Percentiles rank a stretch among this genome's conserved stretches.
phyloP scores from a whole-genome alignment of 2,329 filamentous ascomycete genomes.

The Aspergillus spinulosporus region DNA sequence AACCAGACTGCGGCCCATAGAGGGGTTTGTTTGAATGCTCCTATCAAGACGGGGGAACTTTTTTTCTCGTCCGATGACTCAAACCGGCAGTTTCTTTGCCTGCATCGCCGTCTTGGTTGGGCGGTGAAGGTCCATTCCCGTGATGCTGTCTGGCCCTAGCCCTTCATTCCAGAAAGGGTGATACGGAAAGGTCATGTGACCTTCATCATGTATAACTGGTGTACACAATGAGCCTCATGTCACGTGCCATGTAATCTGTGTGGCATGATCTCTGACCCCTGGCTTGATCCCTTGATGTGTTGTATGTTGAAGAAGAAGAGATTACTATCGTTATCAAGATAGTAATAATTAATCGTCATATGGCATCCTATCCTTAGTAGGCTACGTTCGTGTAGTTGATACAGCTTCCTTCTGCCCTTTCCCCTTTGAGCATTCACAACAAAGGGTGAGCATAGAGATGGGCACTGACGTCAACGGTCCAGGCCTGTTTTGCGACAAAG shows the following conservation, averaged over 20 bases:
- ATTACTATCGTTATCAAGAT: too few relatives aligned
- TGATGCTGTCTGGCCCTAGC: slow-evolving; percentile 23
- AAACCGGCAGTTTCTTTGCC: slow-evolving; percentile 23
- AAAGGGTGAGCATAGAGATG: not conserved
- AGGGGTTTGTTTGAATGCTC: slow-evolving; percentile 23
- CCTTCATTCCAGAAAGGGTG: not conserved
- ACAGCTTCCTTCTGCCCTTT: too few relatives aligned
- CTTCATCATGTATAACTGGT: too few relatives aligned
- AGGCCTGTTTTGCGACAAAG: slow-evolving; percentile 1
- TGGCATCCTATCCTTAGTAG: too few relatives aligned
- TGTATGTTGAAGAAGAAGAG: too few relatives aligned
- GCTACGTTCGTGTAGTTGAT: too few relatives aligned
- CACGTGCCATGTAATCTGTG: too few relatives aligned
- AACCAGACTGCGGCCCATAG: slow-evolving; percentile 42
- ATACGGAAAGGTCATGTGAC: not conserved
- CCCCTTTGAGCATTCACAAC: too few relatives aligned
- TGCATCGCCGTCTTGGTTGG: slow-evolving; percentile 16
- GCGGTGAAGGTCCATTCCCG: slow-evolving; percentile 27
- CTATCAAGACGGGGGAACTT: slow-evolving; percentile 15
- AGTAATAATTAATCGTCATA: too few relatives aligned
- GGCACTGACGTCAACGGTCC: slow-evolving; percentile 21
- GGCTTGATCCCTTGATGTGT: too few relatives aligned
- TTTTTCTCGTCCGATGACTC: slow-evolving; percentile 32
- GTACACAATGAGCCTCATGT: too few relatives aligned
- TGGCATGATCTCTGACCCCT: too few relatives aligned